Evolutionary conservation across 768 basidiomycete species (phyloP).

Genomic region (Paxillus rubicundulus): DNA sequence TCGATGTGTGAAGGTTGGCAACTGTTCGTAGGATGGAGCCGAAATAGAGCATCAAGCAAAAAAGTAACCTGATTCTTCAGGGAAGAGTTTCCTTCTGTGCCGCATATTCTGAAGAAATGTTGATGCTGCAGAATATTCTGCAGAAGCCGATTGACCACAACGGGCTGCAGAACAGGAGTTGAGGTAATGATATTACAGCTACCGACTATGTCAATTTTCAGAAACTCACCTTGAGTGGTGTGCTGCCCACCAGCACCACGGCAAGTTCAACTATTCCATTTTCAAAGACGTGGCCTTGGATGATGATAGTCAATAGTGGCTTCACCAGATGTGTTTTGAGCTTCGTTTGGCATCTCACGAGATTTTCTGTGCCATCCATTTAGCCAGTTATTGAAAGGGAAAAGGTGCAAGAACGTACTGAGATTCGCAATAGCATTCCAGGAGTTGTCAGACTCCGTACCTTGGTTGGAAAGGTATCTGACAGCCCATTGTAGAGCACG

Average conservation of each 20-base stretch:
- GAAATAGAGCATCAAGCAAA: constrained; percentile 67
- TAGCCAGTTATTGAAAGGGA: neutral
- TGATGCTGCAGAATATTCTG: constrained; percentile 74
- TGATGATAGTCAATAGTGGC: constrained; percentile 59
- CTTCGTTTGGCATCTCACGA: constrained; percentile 10
- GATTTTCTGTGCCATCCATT: constrained; percentile 8
- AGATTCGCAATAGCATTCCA: constrained; percentile 33
- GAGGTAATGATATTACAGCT: neutral
- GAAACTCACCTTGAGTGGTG: constrained; percentile 60
- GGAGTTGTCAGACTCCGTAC: constrained; percentile 19
- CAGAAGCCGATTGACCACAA: constrained; percentile 68
- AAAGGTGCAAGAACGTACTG: constrained; percentile 29
- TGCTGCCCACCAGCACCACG: constrained; percentile 35
- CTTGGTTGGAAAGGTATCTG: constrained; percentile 39
- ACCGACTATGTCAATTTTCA: neutral
- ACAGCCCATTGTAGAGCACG: constrained; percentile 54
- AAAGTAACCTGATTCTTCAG: constrained; percentile 48
- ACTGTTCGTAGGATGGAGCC: constrained; percentile 74
- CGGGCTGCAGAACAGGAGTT: constrained; percentile 44
- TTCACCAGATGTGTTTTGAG: constrained; percentile 64
- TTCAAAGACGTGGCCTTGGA: constrained; percentile 58
- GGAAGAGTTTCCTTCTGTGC: constrained; percentile 18
- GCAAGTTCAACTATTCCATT: constrained; percentile 43
- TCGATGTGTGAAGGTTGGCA: constrained; percentile 84
- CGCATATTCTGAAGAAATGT: constrained; percentile 52